Base-by-base conservation (phyloP, 441 rosid species). In the Sinapis alba region DNA sequence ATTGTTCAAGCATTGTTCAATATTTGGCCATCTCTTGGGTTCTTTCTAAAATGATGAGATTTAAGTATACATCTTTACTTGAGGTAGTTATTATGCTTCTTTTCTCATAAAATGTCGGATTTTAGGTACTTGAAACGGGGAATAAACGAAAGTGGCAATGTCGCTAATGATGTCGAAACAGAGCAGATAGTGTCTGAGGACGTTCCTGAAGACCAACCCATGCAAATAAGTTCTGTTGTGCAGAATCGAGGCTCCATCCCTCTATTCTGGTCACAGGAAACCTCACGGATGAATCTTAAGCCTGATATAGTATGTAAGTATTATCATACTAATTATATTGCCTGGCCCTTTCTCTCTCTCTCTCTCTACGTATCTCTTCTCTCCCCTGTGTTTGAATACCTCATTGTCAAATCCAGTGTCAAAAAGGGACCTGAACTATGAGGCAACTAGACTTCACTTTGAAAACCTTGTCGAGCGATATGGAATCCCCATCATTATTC, bases 231-330 rank as follows among this genome's bases (percentile, higher is more conserved):
- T 83, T 97, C 99, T 16, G 86, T 92, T 64, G 92, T 92, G 65
- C 99, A 97, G 84, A 90, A 89, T 78, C 98, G 99, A 65, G 99
- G 99, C 62, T 94, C 99, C 65, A 97, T 97, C 80, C 99, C 99
- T 56, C 88, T 97, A 20, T 92, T 91, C 73, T 97, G 99, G 99
- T 92, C 99, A 50, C 99, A 97, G 70, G 99, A 97, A 87, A 97
- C 99, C 64, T 97, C 99, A 19, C 85, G 97, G 34, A 85, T 97
- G 93, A 97, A 90, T 84, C 54, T 97, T 68, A 97, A 90, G 80
- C 99, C 99, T n/a, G 99, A 92, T 81, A 96, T 96, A 47, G 90
- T 89, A 74, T 70, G 99, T 96, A 89, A 77, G 95, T 80, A 51
- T 73, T 61, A 63, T 47, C 64, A 41, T 50, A 28, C 61, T 41